Percentiles rank a stretch among this genome's conserved stretches.
Conservation (phyloP, 495 filamentous ascomycete genomes). For the Rostrohypoxylon terebratum region DNA sequence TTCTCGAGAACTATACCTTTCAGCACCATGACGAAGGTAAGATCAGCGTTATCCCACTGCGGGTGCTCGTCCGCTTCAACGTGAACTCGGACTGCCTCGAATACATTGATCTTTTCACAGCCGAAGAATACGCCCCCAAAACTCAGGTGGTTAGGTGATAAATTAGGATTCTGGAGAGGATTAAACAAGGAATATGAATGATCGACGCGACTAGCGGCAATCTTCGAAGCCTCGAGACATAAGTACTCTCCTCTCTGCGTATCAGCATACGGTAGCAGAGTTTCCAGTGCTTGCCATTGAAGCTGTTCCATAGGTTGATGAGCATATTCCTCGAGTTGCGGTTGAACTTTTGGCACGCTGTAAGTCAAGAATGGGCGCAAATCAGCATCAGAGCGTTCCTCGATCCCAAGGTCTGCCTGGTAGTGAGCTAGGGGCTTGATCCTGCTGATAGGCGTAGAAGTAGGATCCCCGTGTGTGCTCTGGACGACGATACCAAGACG, state of each 20-base stretch:
- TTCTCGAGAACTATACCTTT: constrained; percentile 34
- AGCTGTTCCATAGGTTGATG: constrained; percentile 46
- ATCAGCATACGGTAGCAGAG: constrained; percentile 25
- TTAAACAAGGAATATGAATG: constrained; percentile 59
- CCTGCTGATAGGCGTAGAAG: constrained; percentile 20
- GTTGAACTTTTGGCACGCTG: constrained; percentile 51
- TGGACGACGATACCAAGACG: constrained; percentile 23
- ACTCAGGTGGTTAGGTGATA: constrained; percentile 23
- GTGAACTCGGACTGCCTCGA: constrained; percentile 54
- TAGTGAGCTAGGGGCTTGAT: constrained; percentile 43
- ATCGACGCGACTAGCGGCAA: constrained; percentile 56
- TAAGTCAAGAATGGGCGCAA: constrained; percentile 62
- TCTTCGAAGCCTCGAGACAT: constrained; percentile 59
- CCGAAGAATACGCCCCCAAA: constrained; percentile 58
- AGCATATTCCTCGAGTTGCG: constrained; percentile 31
- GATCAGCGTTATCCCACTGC: background rate
- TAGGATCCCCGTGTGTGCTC: constrained; percentile 28
- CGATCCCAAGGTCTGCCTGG: constrained; percentile 22
- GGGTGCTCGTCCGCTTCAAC: constrained; percentile 20
- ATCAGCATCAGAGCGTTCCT: constrained; percentile 49
- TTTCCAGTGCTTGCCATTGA: constrained; percentile 47
- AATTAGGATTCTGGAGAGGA: constrained; percentile 11
- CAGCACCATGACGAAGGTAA: constrained; percentile 53
- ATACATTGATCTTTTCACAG: constrained; percentile 56
- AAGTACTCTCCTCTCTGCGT: constrained; percentile 45